phyloP scores from a whole-genome alignment of 345 rosid species.

The Lenwebbia sp. region DNA sequence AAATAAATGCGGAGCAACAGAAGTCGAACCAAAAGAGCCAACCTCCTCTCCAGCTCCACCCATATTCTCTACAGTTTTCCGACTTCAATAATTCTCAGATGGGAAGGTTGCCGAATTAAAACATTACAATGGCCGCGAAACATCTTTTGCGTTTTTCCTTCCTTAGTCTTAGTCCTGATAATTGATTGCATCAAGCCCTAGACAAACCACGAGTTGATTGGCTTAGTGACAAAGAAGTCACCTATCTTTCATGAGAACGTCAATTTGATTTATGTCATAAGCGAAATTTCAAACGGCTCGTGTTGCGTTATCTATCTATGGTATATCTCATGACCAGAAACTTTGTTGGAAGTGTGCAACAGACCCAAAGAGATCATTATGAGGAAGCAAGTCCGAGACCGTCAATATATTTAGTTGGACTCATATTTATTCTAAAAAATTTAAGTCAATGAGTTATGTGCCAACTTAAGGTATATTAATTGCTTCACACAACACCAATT shows the following conservation, averaged over 20 bases:
- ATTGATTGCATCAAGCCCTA: no score
- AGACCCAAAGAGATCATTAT: no score
- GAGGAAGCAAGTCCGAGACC: no score
- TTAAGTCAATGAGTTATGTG: no score
- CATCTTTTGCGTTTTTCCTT: background rate
- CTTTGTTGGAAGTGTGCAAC: no score
- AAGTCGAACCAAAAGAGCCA: background rate
- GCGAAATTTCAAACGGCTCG: background rate
- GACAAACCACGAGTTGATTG: background rate
- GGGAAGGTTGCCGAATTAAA: background rate
- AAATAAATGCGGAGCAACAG: background rate
- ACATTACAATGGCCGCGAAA: background rate
- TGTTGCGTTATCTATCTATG: rapidly evolving
- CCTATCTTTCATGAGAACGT: background rate
- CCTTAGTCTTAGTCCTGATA: background rate
- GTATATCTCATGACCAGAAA: background rate
- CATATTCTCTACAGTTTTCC: background rate
- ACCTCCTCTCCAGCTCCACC: background rate
- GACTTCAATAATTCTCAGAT: background rate
- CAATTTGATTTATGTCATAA: background rate
- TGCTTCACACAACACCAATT: no score
- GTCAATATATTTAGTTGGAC: no score
- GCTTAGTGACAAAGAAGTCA: background rate
- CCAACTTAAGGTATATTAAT: no score
- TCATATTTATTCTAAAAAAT: no score